Percentiles rank a stretch among this genome's conserved stretches.
phyloP scores from a whole-genome alignment of 75 land plant genomes.

The Larix kaempferi region DNA sequence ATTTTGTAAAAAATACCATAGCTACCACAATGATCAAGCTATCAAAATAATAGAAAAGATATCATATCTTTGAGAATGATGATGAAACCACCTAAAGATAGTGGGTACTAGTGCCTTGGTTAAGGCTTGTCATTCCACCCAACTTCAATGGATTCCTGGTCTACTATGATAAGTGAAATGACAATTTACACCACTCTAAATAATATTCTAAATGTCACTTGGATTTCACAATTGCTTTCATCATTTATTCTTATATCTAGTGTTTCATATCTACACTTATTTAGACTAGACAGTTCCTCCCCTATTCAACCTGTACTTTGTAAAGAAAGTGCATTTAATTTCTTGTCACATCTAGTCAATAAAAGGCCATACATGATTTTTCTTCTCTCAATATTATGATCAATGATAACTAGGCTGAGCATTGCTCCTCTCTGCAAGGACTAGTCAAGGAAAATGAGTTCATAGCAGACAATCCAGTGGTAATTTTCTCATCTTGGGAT shows the following conservation, averaged over 20 bases:
- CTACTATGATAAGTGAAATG: slow-evolving; percentile 8
- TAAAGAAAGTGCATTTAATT: background rate
- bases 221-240: background rate
- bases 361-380: background rate
- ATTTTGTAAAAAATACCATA: too few relatives aligned
- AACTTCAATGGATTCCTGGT: too few relatives aligned
- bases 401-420: background rate
- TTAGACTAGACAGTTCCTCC: background rate
- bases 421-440: background rate
- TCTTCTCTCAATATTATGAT: background rate
- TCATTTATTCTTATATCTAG: background rate
- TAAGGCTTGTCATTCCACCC: too few relatives aligned
- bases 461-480: too few relatives aligned
- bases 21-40: too few relatives aligned
- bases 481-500: background rate
- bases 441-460: background rate
- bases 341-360: background rate
- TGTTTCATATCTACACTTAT: background rate
- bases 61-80: too few relatives aligned
- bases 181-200: background rate
- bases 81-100: too few relatives aligned
- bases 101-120: too few relatives aligned
- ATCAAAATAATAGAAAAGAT: too few relatives aligned
- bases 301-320: background rate
- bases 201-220: background rate